Percentiles rank a stretch among this genome's conserved stretches.
Evolutionary conservation across 1,139 yeast genomes (phyloP).

Genomic region (Taphrina wiesneri): DNA sequence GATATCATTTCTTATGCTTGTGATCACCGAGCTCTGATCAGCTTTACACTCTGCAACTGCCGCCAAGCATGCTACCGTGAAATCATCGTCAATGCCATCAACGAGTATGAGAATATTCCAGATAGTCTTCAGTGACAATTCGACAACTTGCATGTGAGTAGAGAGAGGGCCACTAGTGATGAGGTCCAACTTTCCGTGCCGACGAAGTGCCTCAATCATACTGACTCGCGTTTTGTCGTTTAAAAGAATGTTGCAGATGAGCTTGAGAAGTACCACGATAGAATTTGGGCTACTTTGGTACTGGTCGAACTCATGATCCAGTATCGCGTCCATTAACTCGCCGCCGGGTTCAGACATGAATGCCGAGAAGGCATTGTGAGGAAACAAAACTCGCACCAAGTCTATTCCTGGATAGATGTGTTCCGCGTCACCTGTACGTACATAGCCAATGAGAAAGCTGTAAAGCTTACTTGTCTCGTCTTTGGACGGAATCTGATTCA

Average conservation of each 20-base stretch:
- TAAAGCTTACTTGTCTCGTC: background rate
- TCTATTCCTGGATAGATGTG: constrained; percentile 19
- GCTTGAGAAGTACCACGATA: constrained; percentile 2
- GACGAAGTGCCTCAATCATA: background rate
- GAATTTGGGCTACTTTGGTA: background rate
- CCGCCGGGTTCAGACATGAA: background rate
- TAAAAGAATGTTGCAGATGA: constrained; percentile 5
- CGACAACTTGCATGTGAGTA: background rate
- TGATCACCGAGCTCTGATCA: background rate
- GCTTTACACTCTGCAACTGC: constrained; percentile 12
- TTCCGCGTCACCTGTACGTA: background rate
- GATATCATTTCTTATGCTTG: background rate
- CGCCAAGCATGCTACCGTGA: constrained; percentile 21
- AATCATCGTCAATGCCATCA: constrained; percentile 22
- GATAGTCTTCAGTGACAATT: constrained; percentile 8
- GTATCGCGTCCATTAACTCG: background rate
- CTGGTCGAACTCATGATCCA: background rate
- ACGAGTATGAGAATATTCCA: constrained; percentile 21
- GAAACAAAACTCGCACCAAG: constrained; percentile 11
- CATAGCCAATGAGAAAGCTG: background rate
- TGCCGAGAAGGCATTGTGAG: background rate
- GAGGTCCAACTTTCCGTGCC: background rate
- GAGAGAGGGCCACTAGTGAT: constrained; percentile 4
- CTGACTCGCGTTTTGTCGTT: background rate
- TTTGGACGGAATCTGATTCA: background rate